phyloP scores from a whole-genome alignment of 140 eudicot genomes.

The Stevia rebaudiana region DNA sequence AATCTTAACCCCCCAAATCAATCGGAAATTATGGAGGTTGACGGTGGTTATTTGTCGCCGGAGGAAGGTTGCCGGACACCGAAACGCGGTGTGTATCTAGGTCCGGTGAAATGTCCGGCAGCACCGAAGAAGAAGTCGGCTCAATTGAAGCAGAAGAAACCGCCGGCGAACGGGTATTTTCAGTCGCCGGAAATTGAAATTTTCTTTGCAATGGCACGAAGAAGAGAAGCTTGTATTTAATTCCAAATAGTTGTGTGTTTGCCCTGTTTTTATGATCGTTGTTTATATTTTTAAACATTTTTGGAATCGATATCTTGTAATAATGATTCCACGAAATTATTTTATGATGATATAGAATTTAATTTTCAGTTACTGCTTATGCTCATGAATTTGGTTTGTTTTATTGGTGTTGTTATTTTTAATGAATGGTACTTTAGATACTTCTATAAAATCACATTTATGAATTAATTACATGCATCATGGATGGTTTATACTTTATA shows the following conservation, averaged over 20 bases:
- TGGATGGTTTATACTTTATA: too few species aligned
- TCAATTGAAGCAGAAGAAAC: slow-evolving; percentile 30
- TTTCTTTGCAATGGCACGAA: slow-evolving; percentile 40
- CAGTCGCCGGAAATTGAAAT: slow-evolving; percentile 50
- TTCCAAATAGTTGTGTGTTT: slow-evolving; percentile 4
- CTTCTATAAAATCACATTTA: too few species aligned
- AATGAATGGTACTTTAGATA: too few species aligned
- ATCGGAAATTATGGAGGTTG: slow-evolving; percentile 26
- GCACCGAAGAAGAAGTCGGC: slow-evolving; percentile 48
- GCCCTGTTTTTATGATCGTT: neutral
- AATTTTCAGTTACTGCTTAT: neutral
- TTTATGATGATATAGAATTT: neutral
- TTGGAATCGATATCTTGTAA: slow-evolving; percentile 1
- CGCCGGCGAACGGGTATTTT: slow-evolving; percentile 50
- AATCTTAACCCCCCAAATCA: neutral
- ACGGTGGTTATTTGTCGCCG: slow-evolving; percentile 23
- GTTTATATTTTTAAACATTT: neutral
- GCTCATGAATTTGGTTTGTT: neutral
- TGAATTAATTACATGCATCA: too few species aligned
- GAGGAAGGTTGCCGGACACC: slow-evolving; percentile 63
- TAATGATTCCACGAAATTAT: neutral
- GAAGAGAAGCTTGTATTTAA: slow-evolving; percentile 33
- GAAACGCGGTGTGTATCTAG: slow-evolving; percentile 23
- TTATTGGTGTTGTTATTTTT: neutral
- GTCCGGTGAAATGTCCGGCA: slow-evolving; percentile 46